Evolutionary conservation across 345 rosid genomes (phyloP), one percentile per base, ranked within the genome.

Genomic region (Murraya koenigii): DNA sequence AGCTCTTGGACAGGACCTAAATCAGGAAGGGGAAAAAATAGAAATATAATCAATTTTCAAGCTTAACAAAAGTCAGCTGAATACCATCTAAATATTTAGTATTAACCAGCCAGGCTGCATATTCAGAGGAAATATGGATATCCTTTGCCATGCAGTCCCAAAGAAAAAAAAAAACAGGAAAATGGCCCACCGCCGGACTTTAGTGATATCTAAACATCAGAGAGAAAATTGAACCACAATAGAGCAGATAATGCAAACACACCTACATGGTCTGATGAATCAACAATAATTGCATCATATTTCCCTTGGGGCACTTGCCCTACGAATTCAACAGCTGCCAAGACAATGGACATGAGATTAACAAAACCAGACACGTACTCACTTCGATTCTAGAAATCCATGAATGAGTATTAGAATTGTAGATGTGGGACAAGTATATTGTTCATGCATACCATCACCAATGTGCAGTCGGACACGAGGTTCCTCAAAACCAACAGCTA

Each of bases 251-350:
- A 41, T 26, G 55, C 52, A 77, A 32, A 71, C 92, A 59, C 93
- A 93, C 98, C 99, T 38, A 94, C 91, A 55, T 98, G 98, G 69
- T 96, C 99, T 1, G 99, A 96, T 62, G 99, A 92, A 86, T 96
- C 99, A 80, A 94, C 97, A 82, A 94, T 89, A 66, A 96, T 87
- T 23, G 97, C 97, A 83, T 96, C 99, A 75, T 92, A 94, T 81
- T 87, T 94, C 77, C 97, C 97, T 82, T 80, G 78, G 67, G 97
- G 88, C 32, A 87, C 84, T 68, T 73, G 66, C 71, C 82, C 85
- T 17, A 96, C 94, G 81, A 90, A 96, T 72, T 96, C 97, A 78
- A 85, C 89, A 49, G 95, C 99, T 96, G 92, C 81, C 26, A 80
- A 72, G 75, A 84, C 71, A 74, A 79, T 41, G 75, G 38, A 85